Base-by-base conservation (phyloP, 192 early-diverging fungal genomes). In the Spinellus fusiger region DNA sequence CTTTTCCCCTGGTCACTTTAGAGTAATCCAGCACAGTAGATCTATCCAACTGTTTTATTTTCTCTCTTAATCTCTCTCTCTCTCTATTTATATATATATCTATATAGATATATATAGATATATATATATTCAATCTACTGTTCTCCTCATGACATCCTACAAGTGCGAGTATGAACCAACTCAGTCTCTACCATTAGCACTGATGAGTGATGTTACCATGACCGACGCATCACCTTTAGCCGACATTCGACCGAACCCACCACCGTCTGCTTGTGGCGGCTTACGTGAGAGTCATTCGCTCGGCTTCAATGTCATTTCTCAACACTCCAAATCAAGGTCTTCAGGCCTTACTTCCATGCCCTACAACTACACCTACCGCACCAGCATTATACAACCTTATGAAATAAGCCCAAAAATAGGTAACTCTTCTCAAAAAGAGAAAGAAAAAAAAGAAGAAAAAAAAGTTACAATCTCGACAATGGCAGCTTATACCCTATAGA, bases 401-500 rank as follows among this genome's bases (percentile, higher is more conserved):
- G n/a, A n/a, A n/a, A n/a, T n/a, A n/a, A n/a, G n/a, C 33, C 49
- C 53, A 56, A 54, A 33, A 12, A 26, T 20, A 44, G 3, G 23
- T 12, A 16, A 34, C 5, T 20, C 18, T 25, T 20, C 1, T 22
- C 20, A 5, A 49, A 28, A 33, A n/a, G 1, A 16, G 1, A 5
- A 13, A n/a, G 4, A 22, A 22, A 38, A 23, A 33, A 3, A 53
- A 9, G 25, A n/a, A 9, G 25, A 29, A 47, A 37, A 9, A 37
- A 9, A 37, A 37, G 13, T 5, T 37, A 13, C 35, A 37, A 37
- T 37, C 35, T n/a, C 18, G 4, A 55, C 15, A 18, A 20, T 38
- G 5, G 26, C 6, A 12, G 6, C 3, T n/a, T 28, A 32, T 20
- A 25, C 12, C 28, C 46, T 47, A 58, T 62, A 76, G 87, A 89